phyloP scores from a whole-genome alignment of 495 filamentous ascomycete species.

The Neurospora sp. region DNA sequence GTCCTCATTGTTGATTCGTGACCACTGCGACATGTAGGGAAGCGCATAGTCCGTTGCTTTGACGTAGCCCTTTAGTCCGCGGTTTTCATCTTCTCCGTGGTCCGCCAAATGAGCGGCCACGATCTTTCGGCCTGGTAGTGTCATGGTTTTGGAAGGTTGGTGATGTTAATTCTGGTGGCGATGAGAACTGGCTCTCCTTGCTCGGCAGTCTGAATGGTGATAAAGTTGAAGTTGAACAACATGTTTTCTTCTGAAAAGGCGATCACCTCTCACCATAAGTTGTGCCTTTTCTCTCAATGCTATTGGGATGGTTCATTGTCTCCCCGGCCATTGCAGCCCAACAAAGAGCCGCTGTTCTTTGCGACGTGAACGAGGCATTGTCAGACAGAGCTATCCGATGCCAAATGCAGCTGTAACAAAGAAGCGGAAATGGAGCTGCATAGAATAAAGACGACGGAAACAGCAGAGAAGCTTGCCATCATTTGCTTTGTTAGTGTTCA shows the following conservation, averaged over 20 bases:
- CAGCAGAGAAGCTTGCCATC: neutral
- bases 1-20: slow-evolving; percentile 10
- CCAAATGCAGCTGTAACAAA: neutral
- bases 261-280: neutral
- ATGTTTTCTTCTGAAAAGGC: neutral
- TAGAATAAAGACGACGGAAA: slow-evolving; percentile 27
- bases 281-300: neutral
- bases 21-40: slow-evolving; percentile 21
- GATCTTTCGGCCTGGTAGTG: neutral
- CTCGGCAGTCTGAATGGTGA: neutral
- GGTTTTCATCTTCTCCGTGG: slow-evolving; percentile 18
- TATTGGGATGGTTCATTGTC: neutral
- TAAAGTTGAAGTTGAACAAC: neutral
- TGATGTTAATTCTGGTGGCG: slow-evolving; percentile 35
- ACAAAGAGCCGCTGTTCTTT: slow-evolving; percentile 16
- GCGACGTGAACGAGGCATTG: neutral
- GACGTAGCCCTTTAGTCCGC: slow-evolving; percentile 19
- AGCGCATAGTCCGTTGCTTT: slow-evolving; percentile 23
- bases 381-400: neutral
- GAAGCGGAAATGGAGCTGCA: slow-evolving; percentile 25
- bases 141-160: slow-evolving; percentile 7
- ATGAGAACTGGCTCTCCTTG: neutral
- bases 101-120: slow-evolving; percentile 17
- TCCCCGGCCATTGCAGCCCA: neutral
- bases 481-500: neutral